These are phyloP conservation scores for Collybiopsis luxurians DNA, from an alignment of 768 basidiomycete genomes.

Conservation along the genomic window DNA sequence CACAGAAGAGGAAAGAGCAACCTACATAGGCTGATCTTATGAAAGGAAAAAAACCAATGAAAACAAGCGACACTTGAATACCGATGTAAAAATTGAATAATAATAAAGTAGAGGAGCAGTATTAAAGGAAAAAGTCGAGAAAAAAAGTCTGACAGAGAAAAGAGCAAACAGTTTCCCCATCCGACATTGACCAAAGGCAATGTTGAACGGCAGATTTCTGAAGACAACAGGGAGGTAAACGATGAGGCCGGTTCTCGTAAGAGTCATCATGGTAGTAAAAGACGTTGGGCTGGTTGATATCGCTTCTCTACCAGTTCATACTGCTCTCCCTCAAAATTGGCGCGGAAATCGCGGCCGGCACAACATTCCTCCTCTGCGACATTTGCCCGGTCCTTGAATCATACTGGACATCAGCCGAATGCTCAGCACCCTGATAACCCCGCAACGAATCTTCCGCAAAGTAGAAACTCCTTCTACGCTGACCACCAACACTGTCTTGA, in stretches of 20 bases:
- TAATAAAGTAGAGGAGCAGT: slow-evolving; percentile 3
- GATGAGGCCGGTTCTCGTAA: not conserved
- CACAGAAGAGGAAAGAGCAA: not conserved
- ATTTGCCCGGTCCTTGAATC: slow-evolving; percentile 24
- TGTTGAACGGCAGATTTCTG: no score
- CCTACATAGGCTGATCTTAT: not conserved
- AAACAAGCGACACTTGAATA: slow-evolving; percentile 1
- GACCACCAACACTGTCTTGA: slow-evolving; percentile 70
- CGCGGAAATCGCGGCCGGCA: slow-evolving; percentile 63
- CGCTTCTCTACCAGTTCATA: slow-evolving; percentile 69
- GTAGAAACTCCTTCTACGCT: slow-evolving; percentile 77
- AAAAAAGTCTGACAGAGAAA: not conserved
- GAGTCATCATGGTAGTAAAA: no score
- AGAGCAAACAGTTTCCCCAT: not conserved
- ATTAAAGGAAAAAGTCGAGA: not conserved
- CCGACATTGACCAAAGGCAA: not conserved
- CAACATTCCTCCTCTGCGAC: slow-evolving; percentile 57
- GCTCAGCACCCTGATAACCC: slow-evolving; percentile 42
- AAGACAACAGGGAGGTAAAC: not conserved
- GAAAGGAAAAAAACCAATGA: not conserved
- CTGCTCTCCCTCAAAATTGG: slow-evolving; percentile 80
- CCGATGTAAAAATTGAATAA: slow-evolving; percentile 2
- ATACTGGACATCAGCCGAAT: slow-evolving; percentile 30
- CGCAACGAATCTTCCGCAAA: slow-evolving; percentile 83
- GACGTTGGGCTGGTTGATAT: no score